These are phyloP conservation scores for Favolaschia claudopus DNA, from an alignment of 768 basidiomycete species.

Conservation along the genomic window DNA sequence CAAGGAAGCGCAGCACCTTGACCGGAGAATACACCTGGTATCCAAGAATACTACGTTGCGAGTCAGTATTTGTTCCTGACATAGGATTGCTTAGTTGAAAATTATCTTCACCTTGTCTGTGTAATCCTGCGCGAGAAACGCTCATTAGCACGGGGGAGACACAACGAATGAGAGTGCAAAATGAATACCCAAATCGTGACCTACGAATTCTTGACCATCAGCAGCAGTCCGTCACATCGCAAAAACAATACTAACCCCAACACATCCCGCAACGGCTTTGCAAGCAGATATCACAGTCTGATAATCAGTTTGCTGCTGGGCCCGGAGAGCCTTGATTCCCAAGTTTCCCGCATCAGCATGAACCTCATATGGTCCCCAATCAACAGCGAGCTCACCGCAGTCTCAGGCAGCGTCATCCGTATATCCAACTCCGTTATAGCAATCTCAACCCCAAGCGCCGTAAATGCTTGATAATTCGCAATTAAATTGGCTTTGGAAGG, in stretches of 20 bases:
- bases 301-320: conserved; percentile 67
- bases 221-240: too few species aligned
- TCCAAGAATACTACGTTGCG: conserved; percentile 34
- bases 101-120: conserved; percentile 37
- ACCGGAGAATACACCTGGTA: conserved; percentile 34
- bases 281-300: conserved; percentile 63
- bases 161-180: too few species aligned
- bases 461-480: conserved; percentile 58
- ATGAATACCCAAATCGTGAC: too few species aligned
- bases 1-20: conserved; percentile 35
- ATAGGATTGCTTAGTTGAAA: too few species aligned
- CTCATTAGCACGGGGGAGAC: too few species aligned
- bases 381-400: too few species aligned
- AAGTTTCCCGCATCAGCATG: too few species aligned
- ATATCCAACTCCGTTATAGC: conserved; percentile 76
- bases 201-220: too few species aligned
- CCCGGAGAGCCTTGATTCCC: too few species aligned
- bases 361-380: too few species aligned
- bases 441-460: conserved; percentile 68
- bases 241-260: conserved; percentile 55
- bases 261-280: conserved; percentile 47
- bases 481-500: conserved; percentile 50
- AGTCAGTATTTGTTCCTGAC: not conserved
- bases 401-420: conserved; percentile 63
- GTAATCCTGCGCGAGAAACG: conserved; percentile 28